A percentile compares a stretch with the other conserved stretches of the same genome.
These are phyloP conservation scores for Dactylellina drechsleri DNA, from an alignment of 2,329 filamentous ascomycete genomes.

Conservation along the genomic window DNA sequence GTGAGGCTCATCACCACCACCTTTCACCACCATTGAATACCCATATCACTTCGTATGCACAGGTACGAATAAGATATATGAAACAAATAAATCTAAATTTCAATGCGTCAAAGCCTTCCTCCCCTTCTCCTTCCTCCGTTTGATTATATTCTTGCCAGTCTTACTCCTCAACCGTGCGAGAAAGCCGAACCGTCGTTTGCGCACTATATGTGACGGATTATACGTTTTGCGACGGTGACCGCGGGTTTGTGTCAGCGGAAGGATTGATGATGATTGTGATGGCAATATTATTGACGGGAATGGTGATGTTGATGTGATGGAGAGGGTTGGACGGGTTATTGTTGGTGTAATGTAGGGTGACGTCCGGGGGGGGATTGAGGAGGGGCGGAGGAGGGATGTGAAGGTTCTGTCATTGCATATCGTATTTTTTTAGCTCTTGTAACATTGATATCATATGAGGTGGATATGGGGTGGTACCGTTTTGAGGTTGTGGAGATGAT, in stretches of 20 bases:
- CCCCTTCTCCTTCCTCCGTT: slow-evolving; percentile 68
- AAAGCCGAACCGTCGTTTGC: slow-evolving; percentile 71
- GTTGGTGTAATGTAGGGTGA: neutral
- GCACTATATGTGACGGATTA: slow-evolving; percentile 61
- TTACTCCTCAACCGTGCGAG: slow-evolving; percentile 66
- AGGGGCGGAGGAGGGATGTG: slow-evolving; percentile 37
- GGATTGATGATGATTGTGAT: slow-evolving; percentile 1
- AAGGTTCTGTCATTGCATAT: slow-evolving; percentile 27
- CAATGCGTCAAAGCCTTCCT: slow-evolving; percentile 59
- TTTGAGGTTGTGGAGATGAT: slow-evolving; percentile 21
- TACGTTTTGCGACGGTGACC: slow-evolving; percentile 47
- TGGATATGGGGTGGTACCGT: slow-evolving; percentile 9
- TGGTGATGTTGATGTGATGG: slow-evolving; percentile 13
- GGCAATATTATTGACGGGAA: neutral
- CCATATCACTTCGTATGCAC: too few relatives aligned
- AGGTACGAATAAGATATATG: neutral
- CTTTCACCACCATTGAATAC: too few relatives aligned
- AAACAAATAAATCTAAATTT: neutral
- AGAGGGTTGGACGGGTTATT: slow-evolving; percentile 3
- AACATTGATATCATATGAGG: neutral
- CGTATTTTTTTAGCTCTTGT: too few relatives aligned
- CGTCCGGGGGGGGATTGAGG: neutral
- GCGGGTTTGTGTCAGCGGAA: slow-evolving; percentile 25
- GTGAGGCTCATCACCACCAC: neutral
- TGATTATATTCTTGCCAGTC: slow-evolving; percentile 68